phyloP scores from a whole-genome alignment of 2,329 filamentous ascomycete species.

The Colletotrichum higginsianum region DNA sequence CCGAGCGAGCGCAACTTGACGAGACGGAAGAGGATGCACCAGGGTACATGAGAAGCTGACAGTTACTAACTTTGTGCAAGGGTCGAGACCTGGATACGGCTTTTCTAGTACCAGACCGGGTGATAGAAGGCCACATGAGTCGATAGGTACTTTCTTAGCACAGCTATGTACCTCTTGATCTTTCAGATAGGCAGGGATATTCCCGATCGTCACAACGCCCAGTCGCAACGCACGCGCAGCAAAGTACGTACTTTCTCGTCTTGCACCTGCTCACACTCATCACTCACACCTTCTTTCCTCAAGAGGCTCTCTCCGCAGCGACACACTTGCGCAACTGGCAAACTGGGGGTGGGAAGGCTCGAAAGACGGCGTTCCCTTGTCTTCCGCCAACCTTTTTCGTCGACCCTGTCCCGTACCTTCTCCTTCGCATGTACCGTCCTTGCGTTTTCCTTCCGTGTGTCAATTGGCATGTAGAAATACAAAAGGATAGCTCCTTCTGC shows the following conservation, averaged over 20 bases:
- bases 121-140: too few relatives aligned
- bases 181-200: slow-evolving; percentile 10
- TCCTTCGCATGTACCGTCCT: slow-evolving; percentile 30
- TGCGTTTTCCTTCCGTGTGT: slow-evolving; percentile 41
- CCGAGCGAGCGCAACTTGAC: neutral
- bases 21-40: neutral
- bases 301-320: slow-evolving; percentile 26
- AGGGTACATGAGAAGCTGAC: slow-evolving; percentile 11
- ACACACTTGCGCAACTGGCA: slow-evolving; percentile 22
- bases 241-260: neutral
- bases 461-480: slow-evolving; percentile 37
- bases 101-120: neutral
- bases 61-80: slow-evolving; percentile 8
- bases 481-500: slow-evolving; percentile 39
- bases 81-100: neutral
- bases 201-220: neutral
- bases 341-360: slow-evolving; percentile 28
- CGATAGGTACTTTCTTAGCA: neutral
- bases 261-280: neutral
- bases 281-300: slow-evolving; percentile 1
- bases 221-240: neutral
- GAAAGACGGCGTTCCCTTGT: slow-evolving; percentile 43
- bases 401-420: slow-evolving; percentile 38
- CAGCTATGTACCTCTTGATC: neutral
- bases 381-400: slow-evolving; percentile 37